phyloP scores from a whole-genome alignment of 2,329 filamentous ascomycete species.

The Amphichorda felina region DNA sequence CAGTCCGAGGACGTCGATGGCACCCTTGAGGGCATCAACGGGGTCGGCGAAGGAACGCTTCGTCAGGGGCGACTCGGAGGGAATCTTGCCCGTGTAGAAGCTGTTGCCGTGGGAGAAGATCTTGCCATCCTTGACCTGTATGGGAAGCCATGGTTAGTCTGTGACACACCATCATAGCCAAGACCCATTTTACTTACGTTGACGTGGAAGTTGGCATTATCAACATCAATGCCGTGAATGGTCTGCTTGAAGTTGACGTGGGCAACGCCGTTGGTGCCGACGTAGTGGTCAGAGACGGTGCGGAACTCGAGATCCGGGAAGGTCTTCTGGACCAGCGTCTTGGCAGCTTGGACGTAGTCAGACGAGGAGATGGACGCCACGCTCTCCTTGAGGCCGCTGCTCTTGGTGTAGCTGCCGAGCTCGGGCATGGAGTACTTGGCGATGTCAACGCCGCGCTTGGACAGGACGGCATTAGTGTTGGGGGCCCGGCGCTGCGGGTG shows the following conservation, averaged over 20 bases:
- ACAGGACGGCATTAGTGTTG: conserved; percentile 8
- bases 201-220: conserved; percentile 49
- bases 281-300: conserved; percentile 37
- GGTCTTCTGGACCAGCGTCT: conserved; percentile 26
- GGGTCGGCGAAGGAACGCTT: conserved; percentile 30
- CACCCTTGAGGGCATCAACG: conserved; percentile 28
- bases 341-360: conserved; percentile 30
- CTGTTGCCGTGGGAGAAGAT: conserved; percentile 46
- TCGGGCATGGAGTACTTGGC: conserved; percentile 18
- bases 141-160: not conserved
- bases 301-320: conserved; percentile 31
- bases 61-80: conserved; percentile 20
- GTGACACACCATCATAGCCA: not conserved
- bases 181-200: too few relatives aligned
- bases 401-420: conserved; percentile 17
- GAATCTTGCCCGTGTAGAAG: conserved; percentile 29
- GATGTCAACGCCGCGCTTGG: conserved; percentile 19
- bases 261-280: conserved; percentile 39
- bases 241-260: conserved; percentile 52
- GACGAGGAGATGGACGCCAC: conserved; percentile 8
- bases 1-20: conserved; percentile 19
- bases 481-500: conserved; percentile 16
- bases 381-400: conserved; percentile 10
- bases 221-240: conserved; percentile 42
- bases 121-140: conserved; percentile 25